Conservation (phyloP, 352 stramenopile species). For the Phytopythium boreale region DNA sequence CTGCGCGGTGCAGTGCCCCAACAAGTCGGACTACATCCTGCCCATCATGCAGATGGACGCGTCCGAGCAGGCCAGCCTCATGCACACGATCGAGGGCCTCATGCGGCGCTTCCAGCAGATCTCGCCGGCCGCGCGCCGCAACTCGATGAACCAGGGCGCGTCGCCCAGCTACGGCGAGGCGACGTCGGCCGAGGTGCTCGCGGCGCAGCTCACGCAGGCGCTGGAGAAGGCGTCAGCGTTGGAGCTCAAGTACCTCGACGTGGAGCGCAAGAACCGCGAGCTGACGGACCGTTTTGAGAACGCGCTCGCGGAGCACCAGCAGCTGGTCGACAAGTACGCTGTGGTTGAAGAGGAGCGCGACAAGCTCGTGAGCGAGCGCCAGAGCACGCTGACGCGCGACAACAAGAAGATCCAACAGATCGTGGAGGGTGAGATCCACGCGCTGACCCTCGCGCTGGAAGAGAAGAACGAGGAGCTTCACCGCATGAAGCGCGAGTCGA, state of each 20-base stretch:
- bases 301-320: slow-evolving; percentile 42
- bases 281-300: slow-evolving; percentile 72
- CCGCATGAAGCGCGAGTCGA: slow-evolving; percentile 71
- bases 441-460: slow-evolving; percentile 69
- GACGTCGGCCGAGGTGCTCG: slow-evolving; percentile 33
- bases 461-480: slow-evolving; percentile 74
- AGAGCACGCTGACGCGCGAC: slow-evolving; percentile 73
- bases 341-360: slow-evolving; percentile 64
- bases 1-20: slow-evolving; percentile 75
- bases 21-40: slow-evolving; percentile 82
- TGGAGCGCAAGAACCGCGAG: slow-evolving; percentile 74
- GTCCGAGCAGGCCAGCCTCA: slow-evolving; percentile 75
- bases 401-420: slow-evolving; percentile 90
- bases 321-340: slow-evolving; percentile 39
- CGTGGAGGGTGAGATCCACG: slow-evolving; percentile 77
- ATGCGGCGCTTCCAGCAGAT: slow-evolving; percentile 73
- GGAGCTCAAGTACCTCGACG: slow-evolving; percentile 74
- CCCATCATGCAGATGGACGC: slow-evolving; percentile 82
- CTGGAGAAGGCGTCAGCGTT: slow-evolving; percentile 66
- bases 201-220: slow-evolving; percentile 54
- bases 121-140: slow-evolving; percentile 35
- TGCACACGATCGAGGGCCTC: slow-evolving; percentile 82
- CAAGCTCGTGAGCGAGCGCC: slow-evolving; percentile 64
- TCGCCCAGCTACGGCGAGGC: slow-evolving; percentile 27
- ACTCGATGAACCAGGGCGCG: slow-evolving; percentile 25